A percentile compares a stretch with the other conserved stretches of the same genome.
phyloP scores from a whole-genome alignment of 2,329 filamentous ascomycete species.

The Ceratocystis papillata region DNA sequence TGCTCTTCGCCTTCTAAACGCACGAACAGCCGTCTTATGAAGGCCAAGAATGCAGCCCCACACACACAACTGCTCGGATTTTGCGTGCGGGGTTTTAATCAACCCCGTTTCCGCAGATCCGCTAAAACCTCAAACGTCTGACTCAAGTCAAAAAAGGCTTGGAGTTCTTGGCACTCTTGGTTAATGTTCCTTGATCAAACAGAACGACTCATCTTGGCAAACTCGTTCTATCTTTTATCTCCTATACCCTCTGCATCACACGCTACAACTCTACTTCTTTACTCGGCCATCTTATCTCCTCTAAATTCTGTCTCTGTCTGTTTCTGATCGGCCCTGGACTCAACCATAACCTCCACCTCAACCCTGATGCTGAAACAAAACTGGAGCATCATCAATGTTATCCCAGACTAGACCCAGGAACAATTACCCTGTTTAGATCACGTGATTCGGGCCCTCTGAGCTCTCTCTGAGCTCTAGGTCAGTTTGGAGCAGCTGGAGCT shows the following conservation, averaged over 20 bases:
- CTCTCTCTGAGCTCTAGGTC: background rate
- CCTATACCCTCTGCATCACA: background rate
- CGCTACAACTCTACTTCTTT: background rate
- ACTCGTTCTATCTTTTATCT: background rate
- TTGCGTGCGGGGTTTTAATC: background rate
- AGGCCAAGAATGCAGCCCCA: no score
- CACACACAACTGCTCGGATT: background rate
- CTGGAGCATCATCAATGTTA: background rate
- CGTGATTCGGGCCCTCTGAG: background rate
- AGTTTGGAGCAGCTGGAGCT: background rate
- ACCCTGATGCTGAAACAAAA: background rate
- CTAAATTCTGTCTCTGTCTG: background rate
- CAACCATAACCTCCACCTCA: background rate
- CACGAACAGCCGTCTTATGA: no score
- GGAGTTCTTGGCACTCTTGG: slow-evolving; percentile 4
- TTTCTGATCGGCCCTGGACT: background rate
- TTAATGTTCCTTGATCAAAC: background rate
- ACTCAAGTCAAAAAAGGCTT: background rate
- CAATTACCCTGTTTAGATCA: background rate
- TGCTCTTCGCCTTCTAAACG: no score
- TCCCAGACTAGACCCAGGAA: background rate
- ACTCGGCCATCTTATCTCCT: background rate
- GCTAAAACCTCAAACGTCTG: background rate
- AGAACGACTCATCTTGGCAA: background rate
- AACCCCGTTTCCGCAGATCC: background rate